phyloP scores from a whole-genome alignment of 495 filamentous ascomycete species.

The Haplographium delicatum region DNA sequence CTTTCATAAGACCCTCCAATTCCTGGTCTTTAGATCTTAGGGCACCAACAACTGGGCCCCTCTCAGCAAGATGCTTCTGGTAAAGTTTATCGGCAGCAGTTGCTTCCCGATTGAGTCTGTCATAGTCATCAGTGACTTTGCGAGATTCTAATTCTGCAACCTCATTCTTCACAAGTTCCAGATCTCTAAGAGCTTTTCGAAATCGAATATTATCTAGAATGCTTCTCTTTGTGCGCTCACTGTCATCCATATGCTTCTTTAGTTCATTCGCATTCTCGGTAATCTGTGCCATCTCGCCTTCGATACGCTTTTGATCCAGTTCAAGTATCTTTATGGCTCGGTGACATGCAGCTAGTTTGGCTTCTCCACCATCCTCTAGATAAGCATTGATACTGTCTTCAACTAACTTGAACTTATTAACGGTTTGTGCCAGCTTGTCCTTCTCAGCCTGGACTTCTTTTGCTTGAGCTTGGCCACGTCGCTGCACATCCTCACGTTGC shows the following conservation, averaged over 20 bases:
- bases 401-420: constrained; percentile 68
- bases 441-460: constrained; percentile 68
- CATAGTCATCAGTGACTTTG: constrained; percentile 76
- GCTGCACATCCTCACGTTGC: constrained; percentile 67
- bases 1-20: constrained; percentile 57
- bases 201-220: constrained; percentile 85
- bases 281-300: constrained; percentile 61
- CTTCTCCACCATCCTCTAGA: constrained; percentile 66
- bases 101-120: constrained; percentile 66
- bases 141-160: constrained; percentile 73
- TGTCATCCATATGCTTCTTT: constrained; percentile 68
- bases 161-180: constrained; percentile 60
- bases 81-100: constrained; percentile 53
- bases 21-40: constrained; percentile 81
- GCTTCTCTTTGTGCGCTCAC: constrained; percentile 70
- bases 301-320: constrained; percentile 55
- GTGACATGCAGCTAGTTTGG: constrained; percentile 62
- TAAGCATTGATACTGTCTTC: constrained; percentile 78
- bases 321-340: constrained; percentile 63
- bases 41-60: constrained; percentile 55
- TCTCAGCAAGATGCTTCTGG: constrained; percentile 48
- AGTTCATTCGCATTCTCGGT: constrained; percentile 69
- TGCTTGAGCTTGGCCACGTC: constrained; percentile 66
- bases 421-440: constrained; percentile 61
- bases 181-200: constrained; percentile 62